Percentiles rank a stretch among this genome's conserved stretches.
Evolutionary conservation across 257 asterid genomes (phyloP).

Genomic region (Echites panduratus): DNA sequence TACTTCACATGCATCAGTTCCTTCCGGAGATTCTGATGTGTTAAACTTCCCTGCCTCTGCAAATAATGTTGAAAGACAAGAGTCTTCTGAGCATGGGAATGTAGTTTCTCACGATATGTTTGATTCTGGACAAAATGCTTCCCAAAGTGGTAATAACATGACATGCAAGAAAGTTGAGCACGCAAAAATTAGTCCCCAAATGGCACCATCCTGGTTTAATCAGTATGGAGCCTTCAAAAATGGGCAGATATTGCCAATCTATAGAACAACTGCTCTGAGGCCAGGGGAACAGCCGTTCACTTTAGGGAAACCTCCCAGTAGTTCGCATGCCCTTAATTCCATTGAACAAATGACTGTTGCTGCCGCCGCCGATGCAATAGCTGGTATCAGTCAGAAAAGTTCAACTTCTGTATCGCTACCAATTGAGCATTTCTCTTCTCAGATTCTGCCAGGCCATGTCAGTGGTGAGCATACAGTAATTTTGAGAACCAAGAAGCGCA

Average conservation of each 20-base stretch:
- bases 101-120: slow-evolving; percentile 37
- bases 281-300: slow-evolving; percentile 36
- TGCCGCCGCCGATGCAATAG: slow-evolving; percentile 32
- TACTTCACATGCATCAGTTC: slow-evolving; percentile 30
- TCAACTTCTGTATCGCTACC: slow-evolving; percentile 29
- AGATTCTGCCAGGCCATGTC: slow-evolving; percentile 7
- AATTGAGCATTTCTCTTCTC: slow-evolving; percentile 35
- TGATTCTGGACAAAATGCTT: slow-evolving; percentile 26
- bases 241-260: slow-evolving; percentile 39
- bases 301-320: slow-evolving; percentile 36
- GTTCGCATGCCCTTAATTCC: slow-evolving; percentile 32
- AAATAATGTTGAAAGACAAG: slow-evolving; percentile 31
- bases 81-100: slow-evolving; percentile 42
- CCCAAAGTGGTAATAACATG: slow-evolving; percentile 25
- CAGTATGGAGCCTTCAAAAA: slow-evolving; percentile 59
- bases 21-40: slow-evolving; percentile 38
- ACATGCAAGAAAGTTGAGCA: slow-evolving; percentile 23
- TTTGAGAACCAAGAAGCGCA: slow-evolving; percentile 50
- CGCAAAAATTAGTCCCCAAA: slow-evolving; percentile 50
- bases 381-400: slow-evolving; percentile 23
- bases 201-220: slow-evolving; percentile 78
- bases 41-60: slow-evolving; percentile 36
- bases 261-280: slow-evolving; percentile 27
- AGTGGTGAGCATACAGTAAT: slow-evolving; percentile 29
- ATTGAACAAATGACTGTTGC: slow-evolving; percentile 33